These are phyloP conservation scores for Entomophthora muscae DNA, from an alignment of 371 early-diverging fungal genomes.

Conservation along the genomic window DNA sequence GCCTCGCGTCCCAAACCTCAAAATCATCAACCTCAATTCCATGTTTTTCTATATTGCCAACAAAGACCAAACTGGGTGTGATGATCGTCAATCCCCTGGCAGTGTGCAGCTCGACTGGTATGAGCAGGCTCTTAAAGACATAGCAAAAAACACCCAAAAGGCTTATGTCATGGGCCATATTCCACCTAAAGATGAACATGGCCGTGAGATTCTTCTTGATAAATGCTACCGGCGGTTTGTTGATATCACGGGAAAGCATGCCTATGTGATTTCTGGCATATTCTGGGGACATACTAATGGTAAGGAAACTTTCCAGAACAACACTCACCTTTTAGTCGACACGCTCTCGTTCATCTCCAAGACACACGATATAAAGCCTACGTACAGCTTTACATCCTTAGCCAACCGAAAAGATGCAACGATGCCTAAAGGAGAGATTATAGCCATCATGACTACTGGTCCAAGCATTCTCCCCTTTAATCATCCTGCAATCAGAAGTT, in stretches of 20 bases:
- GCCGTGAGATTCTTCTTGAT: slow-evolving; percentile 11
- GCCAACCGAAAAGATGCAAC: background rate
- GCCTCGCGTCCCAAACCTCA: slow-evolving; percentile 1
- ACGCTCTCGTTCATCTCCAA: slow-evolving; percentile 4
- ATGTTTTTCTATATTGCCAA: slow-evolving; percentile 17
- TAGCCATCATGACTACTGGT: slow-evolving; percentile 5
- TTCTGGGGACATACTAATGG: slow-evolving; percentile 21
- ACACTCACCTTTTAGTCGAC: slow-evolving; percentile 3
- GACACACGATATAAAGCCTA: background rate
- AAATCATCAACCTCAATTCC: slow-evolving; percentile 14
- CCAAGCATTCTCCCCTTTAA: slow-evolving; percentile 10
- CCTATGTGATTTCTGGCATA: slow-evolving; percentile 21
- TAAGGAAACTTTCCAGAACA: background rate
- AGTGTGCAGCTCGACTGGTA: slow-evolving; percentile 19
- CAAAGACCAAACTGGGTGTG: slow-evolving; percentile 14
- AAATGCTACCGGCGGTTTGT: slow-evolving; percentile 21
- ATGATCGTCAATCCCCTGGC: slow-evolving; percentile 13
- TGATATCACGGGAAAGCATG: slow-evolving; percentile 21
- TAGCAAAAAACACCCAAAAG: slow-evolving; percentile 5
- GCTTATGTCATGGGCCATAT: slow-evolving; percentile 27
- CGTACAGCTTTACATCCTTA: background rate
- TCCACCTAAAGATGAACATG: slow-evolving; percentile 23
- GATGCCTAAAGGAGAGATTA: background rate
- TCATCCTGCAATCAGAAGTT: slow-evolving; percentile 31
- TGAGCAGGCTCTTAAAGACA: slow-evolving; percentile 10